phyloP scores from a whole-genome alignment of 2,329 filamentous ascomycete genomes.

The Scytalidium sp. region DNA sequence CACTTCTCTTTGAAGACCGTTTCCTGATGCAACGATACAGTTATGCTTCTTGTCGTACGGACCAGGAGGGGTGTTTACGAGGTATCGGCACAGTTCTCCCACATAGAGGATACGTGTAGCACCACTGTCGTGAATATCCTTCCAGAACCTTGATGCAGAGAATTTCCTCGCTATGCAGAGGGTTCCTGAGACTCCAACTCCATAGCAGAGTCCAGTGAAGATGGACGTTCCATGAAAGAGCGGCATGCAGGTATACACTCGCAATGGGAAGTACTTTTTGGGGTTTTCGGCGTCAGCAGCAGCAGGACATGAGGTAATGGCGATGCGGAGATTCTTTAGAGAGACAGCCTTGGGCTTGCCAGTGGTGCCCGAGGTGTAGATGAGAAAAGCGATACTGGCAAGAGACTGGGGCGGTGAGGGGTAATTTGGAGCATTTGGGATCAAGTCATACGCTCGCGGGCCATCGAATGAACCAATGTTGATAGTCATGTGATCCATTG shows the following conservation, averaged over 20 bases:
- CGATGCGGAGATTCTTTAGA: conserved; percentile 34
- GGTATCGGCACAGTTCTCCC: conserved; percentile 46
- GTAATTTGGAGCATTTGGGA: conserved; percentile 12
- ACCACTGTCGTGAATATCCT: conserved; percentile 38
- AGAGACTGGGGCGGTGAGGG: conserved; percentile 29
- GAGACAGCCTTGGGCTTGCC: conserved; percentile 44
- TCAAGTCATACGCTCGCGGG: not conserved
- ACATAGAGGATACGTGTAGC: conserved; percentile 44
- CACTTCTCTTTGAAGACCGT: conserved; percentile 44
- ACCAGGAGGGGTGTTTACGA: conserved; percentile 39
- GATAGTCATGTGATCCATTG: conserved; percentile 32
- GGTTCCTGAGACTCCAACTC: conserved; percentile 36
- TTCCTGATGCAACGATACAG: conserved; percentile 41
- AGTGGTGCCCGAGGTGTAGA: conserved; percentile 47
- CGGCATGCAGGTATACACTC: conserved; percentile 44
- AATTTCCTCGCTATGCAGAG: conserved; percentile 43
- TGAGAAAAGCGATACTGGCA: conserved; percentile 34
- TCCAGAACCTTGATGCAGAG: conserved; percentile 42
- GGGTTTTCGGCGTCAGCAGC: conserved; percentile 33
- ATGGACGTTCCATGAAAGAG: conserved; percentile 48
- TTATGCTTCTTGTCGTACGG: conserved; percentile 41
- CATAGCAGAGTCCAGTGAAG: conserved; percentile 40
- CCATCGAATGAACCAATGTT: conserved; percentile 27
- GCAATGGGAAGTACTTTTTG: conserved; percentile 40
- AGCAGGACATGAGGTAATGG: conserved; percentile 33